Conservation (phyloP, 208 protist genomes). For the Acanthamoeba royreba region DNA sequence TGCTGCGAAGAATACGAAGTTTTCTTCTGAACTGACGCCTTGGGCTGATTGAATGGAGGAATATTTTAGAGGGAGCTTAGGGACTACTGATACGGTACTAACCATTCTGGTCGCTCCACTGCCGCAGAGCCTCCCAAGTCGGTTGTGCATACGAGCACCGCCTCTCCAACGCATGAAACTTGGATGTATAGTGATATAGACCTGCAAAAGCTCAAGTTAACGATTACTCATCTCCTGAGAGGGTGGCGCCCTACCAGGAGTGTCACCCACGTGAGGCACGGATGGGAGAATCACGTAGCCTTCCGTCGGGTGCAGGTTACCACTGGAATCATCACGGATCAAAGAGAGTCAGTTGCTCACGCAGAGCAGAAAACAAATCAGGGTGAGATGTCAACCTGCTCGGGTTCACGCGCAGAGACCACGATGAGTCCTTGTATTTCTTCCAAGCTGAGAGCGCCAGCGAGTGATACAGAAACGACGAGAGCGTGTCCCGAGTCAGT, state of each 20-base stretch:
- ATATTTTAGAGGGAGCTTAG: too few relatives aligned
- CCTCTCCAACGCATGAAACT: background rate
- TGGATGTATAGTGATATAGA: background rate
- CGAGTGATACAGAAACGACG: slow-evolving; percentile 30
- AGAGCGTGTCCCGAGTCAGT: background rate
- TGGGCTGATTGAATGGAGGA: background rate
- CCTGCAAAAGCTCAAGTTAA: too few relatives aligned
- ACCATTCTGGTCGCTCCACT: background rate
- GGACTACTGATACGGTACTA: too few relatives aligned
- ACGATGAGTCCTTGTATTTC: background rate
- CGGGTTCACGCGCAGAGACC: slow-evolving; percentile 22
- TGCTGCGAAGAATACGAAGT: slow-evolving; percentile 6
- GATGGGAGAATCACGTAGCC: background rate
- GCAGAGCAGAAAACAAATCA: too few relatives aligned
- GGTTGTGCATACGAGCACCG: background rate
- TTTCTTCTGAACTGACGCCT: too few relatives aligned
- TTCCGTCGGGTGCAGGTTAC: slow-evolving; percentile 10
- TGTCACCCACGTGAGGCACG: background rate
- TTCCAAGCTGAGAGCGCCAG: slow-evolving; percentile 22
- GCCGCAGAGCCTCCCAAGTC: background rate
- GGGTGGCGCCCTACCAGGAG: background rate
- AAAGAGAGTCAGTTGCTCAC: too few relatives aligned
- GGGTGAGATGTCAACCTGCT: background rate
- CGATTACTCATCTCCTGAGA: too few relatives aligned
- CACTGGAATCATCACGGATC: background rate